Evolutionary conservation across 2,329 filamentous ascomycete genomes (phyloP).

Genomic region (Pseudopithomyces chartarum): DNA sequence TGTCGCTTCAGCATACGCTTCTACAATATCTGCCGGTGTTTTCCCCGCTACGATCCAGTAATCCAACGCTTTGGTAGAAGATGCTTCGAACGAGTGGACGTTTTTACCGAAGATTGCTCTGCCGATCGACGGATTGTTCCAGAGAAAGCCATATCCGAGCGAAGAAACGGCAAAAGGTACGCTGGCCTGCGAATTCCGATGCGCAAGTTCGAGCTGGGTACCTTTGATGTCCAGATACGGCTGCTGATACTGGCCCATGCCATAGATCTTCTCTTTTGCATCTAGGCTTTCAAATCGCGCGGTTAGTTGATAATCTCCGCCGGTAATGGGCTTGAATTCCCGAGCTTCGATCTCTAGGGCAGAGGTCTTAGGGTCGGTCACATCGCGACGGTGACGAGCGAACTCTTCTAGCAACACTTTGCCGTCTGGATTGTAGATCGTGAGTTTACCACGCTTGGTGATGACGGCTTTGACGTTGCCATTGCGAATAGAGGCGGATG

Average conservation of each 20-base stretch:
- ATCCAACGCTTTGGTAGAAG: slow-evolving; percentile 62
- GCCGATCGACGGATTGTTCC: slow-evolving; percentile 69
- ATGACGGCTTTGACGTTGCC: slow-evolving; percentile 56
- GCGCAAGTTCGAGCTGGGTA: slow-evolving; percentile 65
- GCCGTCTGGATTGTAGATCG: slow-evolving; percentile 49
- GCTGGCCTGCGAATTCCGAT: slow-evolving; percentile 69
- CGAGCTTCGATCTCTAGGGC: slow-evolving; percentile 62
- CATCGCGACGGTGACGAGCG: slow-evolving; percentile 56
- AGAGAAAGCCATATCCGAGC: slow-evolving; percentile 66
- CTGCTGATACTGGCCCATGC: slow-evolving; percentile 73
- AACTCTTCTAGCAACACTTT: slow-evolving; percentile 60
- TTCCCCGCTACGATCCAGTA: slow-evolving; percentile 68
- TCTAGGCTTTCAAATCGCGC: slow-evolving; percentile 62
- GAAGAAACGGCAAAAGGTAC: slow-evolving; percentile 67
- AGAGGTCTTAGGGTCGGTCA: slow-evolving; percentile 63
- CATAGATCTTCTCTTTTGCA: slow-evolving; percentile 65
- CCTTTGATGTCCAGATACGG: slow-evolving; percentile 67
- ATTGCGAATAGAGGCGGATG: slow-evolving; percentile 52
- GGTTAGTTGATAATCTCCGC: slow-evolving; percentile 60
- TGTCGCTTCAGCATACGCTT: slow-evolving; percentile 61
- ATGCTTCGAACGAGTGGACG: slow-evolving; percentile 65
- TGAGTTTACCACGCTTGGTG: slow-evolving; percentile 56
- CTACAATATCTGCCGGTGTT: slow-evolving; percentile 60
- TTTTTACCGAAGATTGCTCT: slow-evolving; percentile 66
- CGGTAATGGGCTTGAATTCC: slow-evolving; percentile 61